These are phyloP conservation scores for Trichoderma reesei DNA, from an alignment of 495 filamentous ascomycete species.

Conservation along the genomic window DNA sequence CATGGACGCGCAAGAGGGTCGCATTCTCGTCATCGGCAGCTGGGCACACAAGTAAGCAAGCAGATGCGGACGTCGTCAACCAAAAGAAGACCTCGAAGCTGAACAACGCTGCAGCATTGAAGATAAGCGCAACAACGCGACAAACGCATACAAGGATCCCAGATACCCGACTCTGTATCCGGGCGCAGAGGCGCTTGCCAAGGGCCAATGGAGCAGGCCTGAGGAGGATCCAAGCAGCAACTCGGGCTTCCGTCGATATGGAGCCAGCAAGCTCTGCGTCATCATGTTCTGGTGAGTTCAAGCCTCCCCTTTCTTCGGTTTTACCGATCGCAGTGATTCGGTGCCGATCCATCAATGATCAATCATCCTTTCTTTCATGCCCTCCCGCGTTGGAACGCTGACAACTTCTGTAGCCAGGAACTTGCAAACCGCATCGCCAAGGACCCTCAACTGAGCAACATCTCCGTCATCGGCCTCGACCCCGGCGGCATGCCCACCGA, in stretches of 20 bases:
- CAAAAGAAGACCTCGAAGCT: neutral
- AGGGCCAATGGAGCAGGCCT: constrained; percentile 24
- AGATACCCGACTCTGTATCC: constrained; percentile 14
- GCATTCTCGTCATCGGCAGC: constrained; percentile 35
- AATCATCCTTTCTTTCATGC: neutral
- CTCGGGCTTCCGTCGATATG: constrained; percentile 29
- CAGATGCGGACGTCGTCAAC: neutral
- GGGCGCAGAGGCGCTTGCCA: constrained; percentile 24
- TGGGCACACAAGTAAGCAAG: constrained; percentile 31
- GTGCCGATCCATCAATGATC: too few relatives aligned
- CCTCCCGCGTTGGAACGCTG: neutral
- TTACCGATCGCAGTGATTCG: too few relatives aligned
- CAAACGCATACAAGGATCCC: constrained; percentile 19
- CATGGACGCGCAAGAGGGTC: constrained; percentile 32
- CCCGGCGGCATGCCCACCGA: constrained; percentile 27
- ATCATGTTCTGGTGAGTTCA: constrained; percentile 30
- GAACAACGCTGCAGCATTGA: neutral
- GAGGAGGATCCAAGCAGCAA: constrained; percentile 15
- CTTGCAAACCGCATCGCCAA: constrained; percentile 22
- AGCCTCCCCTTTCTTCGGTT: neutral
- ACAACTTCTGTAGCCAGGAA: constrained; percentile 21
- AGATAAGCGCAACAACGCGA: neutral
- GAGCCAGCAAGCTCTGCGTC: constrained; percentile 27
- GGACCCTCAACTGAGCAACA: constrained; percentile 24
- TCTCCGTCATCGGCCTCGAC: constrained; percentile 24